Evolutionary conservation across 352 stramenopile genomes (phyloP).

Genomic region (Hyaloperonospora arabidopsidis): DNA sequence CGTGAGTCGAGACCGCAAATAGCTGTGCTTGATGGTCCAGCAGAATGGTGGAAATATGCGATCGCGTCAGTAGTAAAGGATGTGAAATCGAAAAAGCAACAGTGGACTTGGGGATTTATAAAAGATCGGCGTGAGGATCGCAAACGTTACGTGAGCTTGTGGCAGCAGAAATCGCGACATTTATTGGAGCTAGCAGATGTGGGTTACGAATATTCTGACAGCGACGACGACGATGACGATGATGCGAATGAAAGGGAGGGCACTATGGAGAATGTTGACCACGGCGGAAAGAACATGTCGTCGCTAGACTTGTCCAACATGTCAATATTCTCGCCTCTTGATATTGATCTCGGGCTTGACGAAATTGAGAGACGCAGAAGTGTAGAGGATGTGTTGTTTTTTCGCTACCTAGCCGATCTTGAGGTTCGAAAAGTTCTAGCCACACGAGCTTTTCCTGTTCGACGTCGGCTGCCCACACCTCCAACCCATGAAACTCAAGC

Average conservation of each 20-base stretch:
- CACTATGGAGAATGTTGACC: slow-evolving; percentile 14
- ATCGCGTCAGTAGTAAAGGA: slow-evolving; percentile 59
- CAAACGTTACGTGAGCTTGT: slow-evolving; percentile 60
- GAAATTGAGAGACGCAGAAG: slow-evolving; percentile 64
- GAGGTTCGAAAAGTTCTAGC: slow-evolving; percentile 32
- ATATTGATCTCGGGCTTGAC: slow-evolving; percentile 42
- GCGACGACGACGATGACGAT: slow-evolving; percentile 47
- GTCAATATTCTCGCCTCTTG: slow-evolving; percentile 15
- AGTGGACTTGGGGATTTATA: slow-evolving; percentile 80
- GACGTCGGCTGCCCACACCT: slow-evolving; percentile 24
- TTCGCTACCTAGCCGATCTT: slow-evolving; percentile 71
- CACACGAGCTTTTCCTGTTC: slow-evolving; percentile 14
- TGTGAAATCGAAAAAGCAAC: slow-evolving; percentile 49
- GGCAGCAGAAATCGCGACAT: slow-evolving; percentile 36
- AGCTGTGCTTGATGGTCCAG: slow-evolving; percentile 45
- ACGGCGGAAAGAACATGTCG: slow-evolving; percentile 1
- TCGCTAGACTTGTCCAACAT: slow-evolving; percentile 9
- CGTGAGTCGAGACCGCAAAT: slow-evolving; percentile 51
- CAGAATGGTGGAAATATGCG: slow-evolving; percentile 76
- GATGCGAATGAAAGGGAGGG: slow-evolving; percentile 17
- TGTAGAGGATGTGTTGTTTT: slow-evolving; percentile 81
- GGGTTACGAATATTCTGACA: slow-evolving; percentile 42
- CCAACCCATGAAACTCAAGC: slow-evolving; percentile 38
- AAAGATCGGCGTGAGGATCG: slow-evolving; percentile 75
- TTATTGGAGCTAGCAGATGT: slow-evolving; percentile 27